Conservation (phyloP, 495 filamentous ascomycete species). For the Annulohypoxylon stygium region DNA sequence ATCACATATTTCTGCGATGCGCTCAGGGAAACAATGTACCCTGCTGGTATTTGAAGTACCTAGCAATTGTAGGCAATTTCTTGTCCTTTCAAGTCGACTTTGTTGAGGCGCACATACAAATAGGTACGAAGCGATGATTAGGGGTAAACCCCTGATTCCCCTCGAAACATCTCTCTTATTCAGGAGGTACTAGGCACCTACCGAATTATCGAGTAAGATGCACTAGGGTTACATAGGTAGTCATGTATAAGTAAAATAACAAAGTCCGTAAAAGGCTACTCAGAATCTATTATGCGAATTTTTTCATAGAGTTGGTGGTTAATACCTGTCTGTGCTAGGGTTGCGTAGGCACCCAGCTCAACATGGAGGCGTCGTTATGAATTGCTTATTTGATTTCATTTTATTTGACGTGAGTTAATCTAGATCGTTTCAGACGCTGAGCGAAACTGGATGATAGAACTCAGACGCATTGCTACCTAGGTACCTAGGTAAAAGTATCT, state of each 20-base stretch:
- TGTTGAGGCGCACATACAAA: neutral
- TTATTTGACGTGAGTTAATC: too few relatives aligned
- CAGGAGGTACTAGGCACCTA: too few relatives aligned
- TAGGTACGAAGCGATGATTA: neutral
- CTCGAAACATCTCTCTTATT: neutral
- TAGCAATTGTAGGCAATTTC: neutral
- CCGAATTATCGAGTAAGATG: too few relatives aligned
- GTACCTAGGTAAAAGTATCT: neutral
- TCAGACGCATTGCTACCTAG: neutral
- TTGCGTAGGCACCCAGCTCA: neutral
- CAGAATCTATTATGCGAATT: too few relatives aligned
- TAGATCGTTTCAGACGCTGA: neutral
- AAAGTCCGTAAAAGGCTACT: too few relatives aligned
- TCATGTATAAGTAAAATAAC: neutral
- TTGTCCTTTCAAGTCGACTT: neutral
- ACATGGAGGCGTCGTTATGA: neutral
- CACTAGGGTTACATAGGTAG: neutral
- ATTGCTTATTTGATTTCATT: neutral
- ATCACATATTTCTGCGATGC: constrained; percentile 68
- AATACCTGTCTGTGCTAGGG: too few relatives aligned
- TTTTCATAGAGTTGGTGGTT: too few relatives aligned
- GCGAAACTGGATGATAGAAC: neutral
- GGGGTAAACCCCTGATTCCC: neutral
- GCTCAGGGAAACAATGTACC: constrained; percentile 48
- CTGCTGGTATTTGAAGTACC: neutral